phyloP scores from a whole-genome alignment of 768 basidiomycete genomes.

The Psilocybe cyanescens region DNA sequence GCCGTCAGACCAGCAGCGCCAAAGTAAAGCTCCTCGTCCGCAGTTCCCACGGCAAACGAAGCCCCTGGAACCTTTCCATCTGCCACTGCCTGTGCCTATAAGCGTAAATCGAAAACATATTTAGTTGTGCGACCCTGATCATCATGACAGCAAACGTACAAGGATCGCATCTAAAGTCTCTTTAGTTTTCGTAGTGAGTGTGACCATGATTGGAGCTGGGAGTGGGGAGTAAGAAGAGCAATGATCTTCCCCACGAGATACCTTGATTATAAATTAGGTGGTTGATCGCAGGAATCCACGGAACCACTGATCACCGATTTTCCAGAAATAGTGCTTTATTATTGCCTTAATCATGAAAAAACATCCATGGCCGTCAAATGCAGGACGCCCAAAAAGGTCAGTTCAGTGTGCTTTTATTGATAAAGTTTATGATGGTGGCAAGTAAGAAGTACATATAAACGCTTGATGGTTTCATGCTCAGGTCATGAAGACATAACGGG shows the following conservation, averaged over 20 bases:
- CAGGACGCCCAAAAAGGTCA: too few species aligned
- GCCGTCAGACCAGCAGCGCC: slow-evolving; percentile 25
- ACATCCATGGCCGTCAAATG: too few species aligned
- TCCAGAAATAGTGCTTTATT: too few species aligned
- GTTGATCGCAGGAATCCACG: too few species aligned
- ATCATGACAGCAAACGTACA: slow-evolving; percentile 10
- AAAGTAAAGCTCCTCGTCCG: slow-evolving; percentile 28
- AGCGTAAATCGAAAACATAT: neutral
- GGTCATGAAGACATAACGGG: slow-evolving; percentile 59
- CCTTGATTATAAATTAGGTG: neutral
- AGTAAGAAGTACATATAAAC: neutral
- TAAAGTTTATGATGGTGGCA: neutral
- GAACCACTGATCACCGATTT: too few species aligned
- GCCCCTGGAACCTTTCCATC: slow-evolving; percentile 29
- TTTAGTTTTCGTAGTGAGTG: slow-evolving; percentile 14
- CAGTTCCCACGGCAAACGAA: slow-evolving; percentile 25
- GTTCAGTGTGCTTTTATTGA: too few species aligned
- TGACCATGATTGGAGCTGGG: slow-evolving; percentile 3
- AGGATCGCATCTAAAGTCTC: slow-evolving; percentile 15
- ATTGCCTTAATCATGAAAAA: too few species aligned
- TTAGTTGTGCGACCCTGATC: neutral
- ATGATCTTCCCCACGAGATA: slow-evolving; percentile 1
- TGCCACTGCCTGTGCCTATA: slow-evolving; percentile 21
- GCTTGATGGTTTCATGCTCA: slow-evolving; percentile 16
- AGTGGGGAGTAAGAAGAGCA: neutral